Percentiles rank a stretch among this genome's conserved stretches.
These are phyloP conservation scores for Zalerion maritima DNA, from an alignment of 495 filamentous ascomycete genomes.

Conservation along the genomic window DNA sequence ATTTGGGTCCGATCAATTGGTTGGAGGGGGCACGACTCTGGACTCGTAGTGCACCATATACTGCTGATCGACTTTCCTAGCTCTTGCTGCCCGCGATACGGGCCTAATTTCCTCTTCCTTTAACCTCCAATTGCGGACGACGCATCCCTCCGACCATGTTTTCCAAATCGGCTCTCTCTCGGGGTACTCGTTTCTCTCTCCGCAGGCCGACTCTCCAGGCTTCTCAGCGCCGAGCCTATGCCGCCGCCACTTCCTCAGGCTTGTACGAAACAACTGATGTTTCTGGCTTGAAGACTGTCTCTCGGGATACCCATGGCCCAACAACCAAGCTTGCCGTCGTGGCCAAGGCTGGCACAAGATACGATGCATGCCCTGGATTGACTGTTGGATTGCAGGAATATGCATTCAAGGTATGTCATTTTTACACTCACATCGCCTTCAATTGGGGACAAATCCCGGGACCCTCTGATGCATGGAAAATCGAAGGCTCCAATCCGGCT, in stretches of 20 bases:
- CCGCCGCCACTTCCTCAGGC: constrained; percentile 58
- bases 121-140: constrained; percentile 33
- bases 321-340: constrained; percentile 83
- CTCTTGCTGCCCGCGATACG: too few species aligned
- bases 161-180: constrained; percentile 64
- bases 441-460: background rate
- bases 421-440: background rate
- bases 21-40: too few species aligned
- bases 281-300: constrained; percentile 77
- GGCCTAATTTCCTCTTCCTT: constrained; percentile 7
- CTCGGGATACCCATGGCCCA: constrained; percentile 72
- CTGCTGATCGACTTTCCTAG: too few species aligned
- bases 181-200: constrained; percentile 62
- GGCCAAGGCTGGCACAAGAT: constrained; percentile 83
- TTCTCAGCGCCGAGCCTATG: constrained; percentile 53
- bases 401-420: constrained; percentile 75
- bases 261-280: constrained; percentile 79
- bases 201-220: constrained; percentile 42
- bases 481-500: constrained; percentile 5
- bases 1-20: too few species aligned
- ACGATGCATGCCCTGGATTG: constrained; percentile 76
- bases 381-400: constrained; percentile 81
- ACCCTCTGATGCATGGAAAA: background rate
- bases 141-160: constrained; percentile 56
- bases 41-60: too few species aligned